Conservation (phyloP, 768 basidiomycete species). For the Rhodotorula paludigena region DNA sequence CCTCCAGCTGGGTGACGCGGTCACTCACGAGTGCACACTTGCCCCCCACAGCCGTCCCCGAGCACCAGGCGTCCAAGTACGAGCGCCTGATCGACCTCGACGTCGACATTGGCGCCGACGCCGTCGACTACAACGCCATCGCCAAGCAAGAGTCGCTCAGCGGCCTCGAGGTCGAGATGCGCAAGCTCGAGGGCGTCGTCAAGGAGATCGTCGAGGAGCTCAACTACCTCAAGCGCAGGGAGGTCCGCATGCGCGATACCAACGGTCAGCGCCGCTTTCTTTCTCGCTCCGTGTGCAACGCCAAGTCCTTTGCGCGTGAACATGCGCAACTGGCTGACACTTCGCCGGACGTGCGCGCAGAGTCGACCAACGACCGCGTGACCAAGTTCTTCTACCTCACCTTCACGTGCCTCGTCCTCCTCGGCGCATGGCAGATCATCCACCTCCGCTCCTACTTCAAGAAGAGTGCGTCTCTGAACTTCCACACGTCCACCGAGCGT, state of each 20-base stretch:
- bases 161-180: slow-evolving; percentile 94
- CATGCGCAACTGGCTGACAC: background rate
- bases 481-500: background rate
- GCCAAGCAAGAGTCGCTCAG: slow-evolving; percentile 97
- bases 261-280: slow-evolving; percentile 60
- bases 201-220: slow-evolving; percentile 93
- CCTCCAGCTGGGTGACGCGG: too few relatives aligned
- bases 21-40: too few relatives aligned
- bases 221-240: slow-evolving; percentile 82
- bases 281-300: background rate
- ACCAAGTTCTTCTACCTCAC: slow-evolving; percentile 91
- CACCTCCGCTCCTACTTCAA: slow-evolving; percentile 94
- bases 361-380: slow-evolving; percentile 84
- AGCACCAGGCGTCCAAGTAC: slow-evolving; percentile 54
- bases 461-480: slow-evolving; percentile 30
- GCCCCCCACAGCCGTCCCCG: slow-evolving; percentile 52
- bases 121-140: slow-evolving; percentile 98
- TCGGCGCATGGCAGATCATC: slow-evolving; percentile 92
- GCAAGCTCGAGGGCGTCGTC: slow-evolving; percentile 88
- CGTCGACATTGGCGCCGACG: slow-evolving; percentile 95
- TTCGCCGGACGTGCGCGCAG: slow-evolving; percentile 52
- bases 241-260: slow-evolving; percentile 78
- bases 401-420: slow-evolving; percentile 64
- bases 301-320: background rate
- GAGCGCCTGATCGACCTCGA: slow-evolving; percentile 80